Evolutionary conservation across 2,329 filamentous ascomycete genomes (phyloP).

Genomic region (Phaeophleospora eucalypticola): DNA sequence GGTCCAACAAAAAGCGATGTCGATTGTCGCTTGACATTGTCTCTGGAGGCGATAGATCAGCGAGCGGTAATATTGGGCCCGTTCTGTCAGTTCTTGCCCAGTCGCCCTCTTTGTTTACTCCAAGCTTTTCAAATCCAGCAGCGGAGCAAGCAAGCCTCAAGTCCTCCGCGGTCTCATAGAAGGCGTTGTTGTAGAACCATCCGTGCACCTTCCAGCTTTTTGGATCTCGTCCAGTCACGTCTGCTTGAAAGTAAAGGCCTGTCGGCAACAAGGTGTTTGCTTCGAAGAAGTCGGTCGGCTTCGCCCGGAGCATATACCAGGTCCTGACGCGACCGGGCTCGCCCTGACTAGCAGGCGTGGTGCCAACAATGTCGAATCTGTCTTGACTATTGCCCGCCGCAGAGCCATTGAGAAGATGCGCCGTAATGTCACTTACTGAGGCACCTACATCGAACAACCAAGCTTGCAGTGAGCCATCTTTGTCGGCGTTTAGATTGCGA

Average conservation of each 20-base stretch:
- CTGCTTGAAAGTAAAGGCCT: conserved; percentile 40
- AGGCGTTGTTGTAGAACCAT: conserved; percentile 54
- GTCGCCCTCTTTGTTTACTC: conserved; percentile 46
- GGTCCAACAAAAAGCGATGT: no score
- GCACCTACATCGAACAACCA: no score
- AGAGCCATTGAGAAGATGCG: no score
- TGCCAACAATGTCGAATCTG: no score
- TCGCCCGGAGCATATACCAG: conserved; percentile 43
- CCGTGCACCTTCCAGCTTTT: conserved; percentile 49
- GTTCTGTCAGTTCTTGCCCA: conserved; percentile 46
- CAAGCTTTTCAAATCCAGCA: conserved; percentile 45
- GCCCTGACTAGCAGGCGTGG: no score
- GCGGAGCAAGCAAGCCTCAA: conserved; percentile 45
- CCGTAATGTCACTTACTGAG: no score
- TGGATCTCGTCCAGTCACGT: conserved; percentile 51
- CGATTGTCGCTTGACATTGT: no score
- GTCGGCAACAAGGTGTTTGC: conserved; percentile 44
- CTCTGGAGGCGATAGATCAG: no score
- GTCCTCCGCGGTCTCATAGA: conserved; percentile 48
- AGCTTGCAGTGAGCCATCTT: no score
- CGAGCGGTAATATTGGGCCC: no score
- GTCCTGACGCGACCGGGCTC: no score
- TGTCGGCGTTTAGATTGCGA: conserved; percentile 40
- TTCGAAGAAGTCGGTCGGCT: conserved; percentile 39
- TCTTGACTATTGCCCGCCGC: no score